Percentiles rank a stretch among this genome's conserved stretches.
Evolutionary conservation across 495 filamentous ascomycete species (phyloP).

Genomic region (Tetracladium setigerum): DNA sequence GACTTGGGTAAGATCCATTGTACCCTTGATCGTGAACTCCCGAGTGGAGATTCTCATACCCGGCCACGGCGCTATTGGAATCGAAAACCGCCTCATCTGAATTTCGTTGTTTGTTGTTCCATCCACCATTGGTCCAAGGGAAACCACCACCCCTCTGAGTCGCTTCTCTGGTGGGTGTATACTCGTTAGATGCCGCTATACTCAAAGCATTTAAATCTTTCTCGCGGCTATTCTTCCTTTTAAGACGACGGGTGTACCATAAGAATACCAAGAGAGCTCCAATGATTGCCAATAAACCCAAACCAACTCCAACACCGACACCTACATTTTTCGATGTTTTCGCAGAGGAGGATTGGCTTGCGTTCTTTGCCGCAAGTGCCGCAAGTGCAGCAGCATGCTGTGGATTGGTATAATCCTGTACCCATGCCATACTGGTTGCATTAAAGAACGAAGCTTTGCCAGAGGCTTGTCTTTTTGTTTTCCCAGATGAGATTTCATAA

Average conservation of each 20-base stretch:
- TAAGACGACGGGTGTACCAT: slow-evolving; percentile 49
- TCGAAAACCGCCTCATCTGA: slow-evolving; percentile 2
- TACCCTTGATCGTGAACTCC: slow-evolving; percentile 11
- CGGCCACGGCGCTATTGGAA: slow-evolving; percentile 3
- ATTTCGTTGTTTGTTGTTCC: slow-evolving; percentile 1
- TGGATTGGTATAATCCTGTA: slow-evolving; percentile 59
- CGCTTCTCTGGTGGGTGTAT: slow-evolving; percentile 6
- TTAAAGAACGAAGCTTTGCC: slow-evolving; percentile 65
- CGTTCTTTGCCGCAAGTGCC: background rate
- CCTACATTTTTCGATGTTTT: slow-evolving; percentile 41
- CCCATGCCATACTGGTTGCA: slow-evolving; percentile 65
- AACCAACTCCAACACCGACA: slow-evolving; percentile 66
- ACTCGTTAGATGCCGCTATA: slow-evolving; percentile 1
- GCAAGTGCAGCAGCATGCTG: slow-evolving; percentile 9
- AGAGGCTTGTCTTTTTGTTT: slow-evolving; percentile 26
- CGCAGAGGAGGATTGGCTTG: background rate
- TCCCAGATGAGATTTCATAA: slow-evolving; percentile 52
- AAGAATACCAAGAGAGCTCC: slow-evolving; percentile 43
- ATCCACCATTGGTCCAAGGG: slow-evolving; percentile 12
- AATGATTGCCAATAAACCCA: slow-evolving; percentile 52
- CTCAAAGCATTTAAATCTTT: slow-evolving; percentile 9
- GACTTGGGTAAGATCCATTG: slow-evolving; percentile 1
- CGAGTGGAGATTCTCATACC: slow-evolving; percentile 16
- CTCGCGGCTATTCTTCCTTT: slow-evolving; percentile 18
- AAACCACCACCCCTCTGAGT: slow-evolving; percentile 3